These are phyloP conservation scores for Selaginella tamariscina DNA, from an alignment of 75 land plant species.

Conservation along the genomic window DNA sequence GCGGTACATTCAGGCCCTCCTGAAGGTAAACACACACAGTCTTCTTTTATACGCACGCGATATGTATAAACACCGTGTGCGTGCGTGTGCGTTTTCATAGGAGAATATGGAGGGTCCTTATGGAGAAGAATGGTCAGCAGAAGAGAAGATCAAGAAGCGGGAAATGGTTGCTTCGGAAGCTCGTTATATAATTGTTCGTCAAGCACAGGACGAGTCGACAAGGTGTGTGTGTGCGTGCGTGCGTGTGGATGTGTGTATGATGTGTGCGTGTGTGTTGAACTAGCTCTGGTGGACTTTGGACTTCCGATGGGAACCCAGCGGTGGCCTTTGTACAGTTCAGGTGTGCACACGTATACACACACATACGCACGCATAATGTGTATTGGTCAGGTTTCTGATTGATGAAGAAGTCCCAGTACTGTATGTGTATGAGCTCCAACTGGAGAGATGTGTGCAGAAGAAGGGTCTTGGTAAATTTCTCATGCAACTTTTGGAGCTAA, in stretches of 20 bases:
- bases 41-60: not conserved
- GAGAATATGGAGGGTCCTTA: slow-evolving; percentile 81
- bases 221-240: too few species aligned
- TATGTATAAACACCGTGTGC: too few species aligned
- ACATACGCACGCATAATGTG: too few species aligned
- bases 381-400: slow-evolving; percentile 60
- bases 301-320: slow-evolving; percentile 33
- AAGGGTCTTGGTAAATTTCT: slow-evolving; percentile 87
- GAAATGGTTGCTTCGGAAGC: slow-evolving; percentile 86
- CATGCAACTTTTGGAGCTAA: slow-evolving; percentile 84
- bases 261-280: too few species aligned
- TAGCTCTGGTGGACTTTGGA: slow-evolving; percentile 16
- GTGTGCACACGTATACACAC: too few species aligned
- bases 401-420: slow-evolving; percentile 89
- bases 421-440: slow-evolving; percentile 88
- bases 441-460: slow-evolving; percentile 60
- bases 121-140: slow-evolving; percentile 73
- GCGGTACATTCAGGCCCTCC: slow-evolving; percentile 53
- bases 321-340: slow-evolving; percentile 91
- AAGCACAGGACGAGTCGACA: not conserved
- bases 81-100: slow-evolving; percentile 21
- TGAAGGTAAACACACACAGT: slow-evolving; percentile 37
- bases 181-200: slow-evolving; percentile 57
- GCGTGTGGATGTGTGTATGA: too few species aligned
- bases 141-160: slow-evolving; percentile 78